Evolutionary conservation across 106 monocot species (phyloP).

Genomic region (Chionographis japonica): DNA sequence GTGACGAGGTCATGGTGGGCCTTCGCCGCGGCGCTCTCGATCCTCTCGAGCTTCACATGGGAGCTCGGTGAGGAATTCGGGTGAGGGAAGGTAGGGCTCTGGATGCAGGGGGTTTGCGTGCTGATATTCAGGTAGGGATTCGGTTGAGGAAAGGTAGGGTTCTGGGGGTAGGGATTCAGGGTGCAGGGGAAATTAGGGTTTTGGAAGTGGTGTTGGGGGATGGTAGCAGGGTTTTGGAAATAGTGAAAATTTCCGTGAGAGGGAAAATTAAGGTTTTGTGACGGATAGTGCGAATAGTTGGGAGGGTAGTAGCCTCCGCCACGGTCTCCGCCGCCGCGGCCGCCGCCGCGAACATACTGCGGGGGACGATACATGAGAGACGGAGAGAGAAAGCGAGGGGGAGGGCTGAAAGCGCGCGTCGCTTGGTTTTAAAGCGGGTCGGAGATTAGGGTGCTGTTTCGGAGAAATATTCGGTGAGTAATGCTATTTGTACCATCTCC

Average conservation of each 20-base stretch:
- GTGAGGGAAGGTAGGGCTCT: conserved; percentile 4
- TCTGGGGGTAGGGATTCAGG: conserved; percentile 7
- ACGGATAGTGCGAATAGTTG: not conserved
- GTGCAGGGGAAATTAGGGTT: conserved; percentile 15
- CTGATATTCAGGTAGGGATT: no score
- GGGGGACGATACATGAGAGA: conserved; percentile 4
- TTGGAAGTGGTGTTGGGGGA: conserved; percentile 16
- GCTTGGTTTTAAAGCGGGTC: not conserved
- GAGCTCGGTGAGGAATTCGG: not conserved
- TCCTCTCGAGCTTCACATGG: conserved; percentile 21
- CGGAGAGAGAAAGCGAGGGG: not conserved
- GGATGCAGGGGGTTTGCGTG: not conserved
- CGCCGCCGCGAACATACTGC: not conserved
- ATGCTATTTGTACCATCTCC: no score
- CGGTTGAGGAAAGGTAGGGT: conserved; percentile 5
- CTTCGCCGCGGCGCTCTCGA: conserved; percentile 40
- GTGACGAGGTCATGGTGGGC: conserved; percentile 52
- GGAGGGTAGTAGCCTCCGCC: not conserved
- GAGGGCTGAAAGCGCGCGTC: no score
- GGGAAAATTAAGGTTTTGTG: conserved; percentile 9
- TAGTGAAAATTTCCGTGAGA: conserved; percentile 15
- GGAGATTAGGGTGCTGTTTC: no score
- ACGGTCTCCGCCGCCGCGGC: not conserved
- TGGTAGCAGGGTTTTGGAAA: not conserved
- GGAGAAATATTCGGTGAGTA: no score